Conservation (phyloP, 2,329 filamentous ascomycete species). For the Stagonosporopsis tanaceti region DNA sequence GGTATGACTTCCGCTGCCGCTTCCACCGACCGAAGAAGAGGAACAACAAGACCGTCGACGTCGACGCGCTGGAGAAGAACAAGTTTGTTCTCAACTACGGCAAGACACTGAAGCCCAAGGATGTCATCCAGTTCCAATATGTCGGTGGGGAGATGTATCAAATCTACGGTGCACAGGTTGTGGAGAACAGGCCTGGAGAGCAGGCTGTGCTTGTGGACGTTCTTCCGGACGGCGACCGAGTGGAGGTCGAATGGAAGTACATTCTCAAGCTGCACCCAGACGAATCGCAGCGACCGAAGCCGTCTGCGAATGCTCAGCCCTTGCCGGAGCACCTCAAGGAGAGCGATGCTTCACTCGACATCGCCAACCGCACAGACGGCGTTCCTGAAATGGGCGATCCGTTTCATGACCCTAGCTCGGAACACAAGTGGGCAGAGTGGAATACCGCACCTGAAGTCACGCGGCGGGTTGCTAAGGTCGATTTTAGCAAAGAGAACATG, state of each 20-base stretch:
- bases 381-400: conserved; percentile 57
- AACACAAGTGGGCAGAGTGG: conserved; percentile 71
- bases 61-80: conserved; percentile 74
- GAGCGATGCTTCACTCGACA: conserved; percentile 54
- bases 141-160: conserved; percentile 78
- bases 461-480: conserved; percentile 69
- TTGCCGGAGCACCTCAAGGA: conserved; percentile 67
- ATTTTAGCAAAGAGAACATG: conserved; percentile 75
- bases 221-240: conserved; percentile 79
- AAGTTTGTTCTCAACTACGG: conserved; percentile 74
- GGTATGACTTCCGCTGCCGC: conserved; percentile 91
- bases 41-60: conserved; percentile 77
- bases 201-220: conserved; percentile 80
- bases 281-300: conserved; percentile 76
- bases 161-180: conserved; percentile 87
- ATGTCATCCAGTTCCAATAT: conserved; percentile 87
- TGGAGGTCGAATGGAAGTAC: conserved; percentile 88
- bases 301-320: conserved; percentile 74
- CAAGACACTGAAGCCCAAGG: conserved; percentile 71
- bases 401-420: conserved; percentile 56
- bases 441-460: conserved; percentile 59
- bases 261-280: conserved; percentile 75
- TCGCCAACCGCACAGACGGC: conserved; percentile 59
- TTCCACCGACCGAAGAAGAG: conserved; percentile 93
- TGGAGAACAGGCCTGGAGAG: conserved; percentile 82